These are phyloP conservation scores for Epichloe aotearoae DNA, from an alignment of 2,329 filamentous ascomycete species.

Conservation along the genomic window DNA sequence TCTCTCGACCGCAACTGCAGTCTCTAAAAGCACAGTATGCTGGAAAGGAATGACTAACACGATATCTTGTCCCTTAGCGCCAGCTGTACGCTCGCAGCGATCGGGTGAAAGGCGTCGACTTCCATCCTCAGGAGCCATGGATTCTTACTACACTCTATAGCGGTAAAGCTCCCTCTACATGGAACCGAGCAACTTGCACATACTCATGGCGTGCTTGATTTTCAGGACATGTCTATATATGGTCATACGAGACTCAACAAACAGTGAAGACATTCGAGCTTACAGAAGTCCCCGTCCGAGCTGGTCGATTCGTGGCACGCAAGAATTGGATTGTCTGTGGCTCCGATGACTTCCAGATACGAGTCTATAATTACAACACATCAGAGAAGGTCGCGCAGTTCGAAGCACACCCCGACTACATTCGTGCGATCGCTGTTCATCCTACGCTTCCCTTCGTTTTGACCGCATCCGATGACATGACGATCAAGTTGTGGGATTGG, in stretches of 20 bases:
- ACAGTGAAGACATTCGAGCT: slow-evolving; percentile 99
- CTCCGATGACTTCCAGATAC: slow-evolving; percentile 77
- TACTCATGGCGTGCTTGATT: not conserved
- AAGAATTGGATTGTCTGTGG: slow-evolving; percentile 99
- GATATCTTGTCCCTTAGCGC: slow-evolving; percentile 16
- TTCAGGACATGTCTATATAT: slow-evolving; percentile 92
- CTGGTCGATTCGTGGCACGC: slow-evolving; percentile 87
- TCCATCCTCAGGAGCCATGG: slow-evolving; percentile 95
- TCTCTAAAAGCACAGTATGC: not conserved
- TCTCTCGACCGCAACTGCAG: not conserved
- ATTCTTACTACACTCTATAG: slow-evolving; percentile 93
- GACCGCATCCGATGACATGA: slow-evolving; percentile 96
- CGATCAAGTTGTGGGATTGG: slow-evolving; percentile 98
- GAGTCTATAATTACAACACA: slow-evolving; percentile 98
- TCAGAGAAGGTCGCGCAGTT: slow-evolving; percentile 97
- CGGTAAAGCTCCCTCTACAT: slow-evolving; percentile 36
- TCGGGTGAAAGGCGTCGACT: slow-evolving; percentile 95
- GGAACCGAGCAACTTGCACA: not conserved
- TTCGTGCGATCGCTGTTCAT: slow-evolving; percentile 90
- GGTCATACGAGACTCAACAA: slow-evolving; percentile 93
- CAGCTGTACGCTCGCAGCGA: slow-evolving; percentile 64
- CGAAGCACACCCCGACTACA: slow-evolving; percentile 96
- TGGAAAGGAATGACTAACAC: not conserved
- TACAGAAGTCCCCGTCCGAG: slow-evolving; percentile 93
- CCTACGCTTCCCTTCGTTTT: slow-evolving; percentile 91